These are phyloP conservation scores for Rhodotorula sp. DNA, from an alignment of 1,284 basidiomycete species.

Conservation along the genomic window DNA sequence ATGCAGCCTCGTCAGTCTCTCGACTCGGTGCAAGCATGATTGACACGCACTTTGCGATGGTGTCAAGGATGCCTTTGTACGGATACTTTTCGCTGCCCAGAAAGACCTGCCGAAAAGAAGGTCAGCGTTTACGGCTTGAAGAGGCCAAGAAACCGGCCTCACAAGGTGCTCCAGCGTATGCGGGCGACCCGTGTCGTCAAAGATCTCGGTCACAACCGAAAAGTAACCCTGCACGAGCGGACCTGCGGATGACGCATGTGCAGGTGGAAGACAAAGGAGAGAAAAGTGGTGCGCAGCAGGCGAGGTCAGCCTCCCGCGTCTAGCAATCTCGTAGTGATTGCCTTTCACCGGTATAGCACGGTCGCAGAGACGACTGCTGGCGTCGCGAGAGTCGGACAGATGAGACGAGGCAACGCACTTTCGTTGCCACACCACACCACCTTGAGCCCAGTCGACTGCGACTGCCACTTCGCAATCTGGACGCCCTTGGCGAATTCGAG, in stretches of 20 bases:
- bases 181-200: conserved; percentile 69
- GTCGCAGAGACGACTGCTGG: neutral
- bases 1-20: neutral
- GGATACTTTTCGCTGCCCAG: conserved; percentile 93
- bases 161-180: conserved; percentile 76
- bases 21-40: too few relatives aligned
- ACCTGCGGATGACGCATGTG: conserved; percentile 55
- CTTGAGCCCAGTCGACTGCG: conserved; percentile 46
- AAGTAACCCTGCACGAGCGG: conserved; percentile 92
- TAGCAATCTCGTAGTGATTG: too few relatives aligned
- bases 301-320: too few relatives aligned
- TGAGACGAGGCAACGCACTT: conserved; percentile 25
- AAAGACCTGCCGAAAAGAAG: conserved; percentile 69
- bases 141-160: neutral
- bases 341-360: too few relatives aligned
- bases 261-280: too few relatives aligned
- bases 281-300: too few relatives aligned
- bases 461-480: conserved; percentile 42
- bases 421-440: conserved; percentile 53
- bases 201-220: conserved; percentile 83
- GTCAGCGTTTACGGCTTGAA: neutral
- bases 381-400: neutral
- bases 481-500: conserved; percentile 33
- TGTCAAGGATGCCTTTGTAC: conserved; percentile 95
- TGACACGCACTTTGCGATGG: conserved; percentile 83